These are phyloP conservation scores for Boechera divaricarpa DNA, from an alignment of 345 rosid genomes.

Conservation along the genomic window DNA sequence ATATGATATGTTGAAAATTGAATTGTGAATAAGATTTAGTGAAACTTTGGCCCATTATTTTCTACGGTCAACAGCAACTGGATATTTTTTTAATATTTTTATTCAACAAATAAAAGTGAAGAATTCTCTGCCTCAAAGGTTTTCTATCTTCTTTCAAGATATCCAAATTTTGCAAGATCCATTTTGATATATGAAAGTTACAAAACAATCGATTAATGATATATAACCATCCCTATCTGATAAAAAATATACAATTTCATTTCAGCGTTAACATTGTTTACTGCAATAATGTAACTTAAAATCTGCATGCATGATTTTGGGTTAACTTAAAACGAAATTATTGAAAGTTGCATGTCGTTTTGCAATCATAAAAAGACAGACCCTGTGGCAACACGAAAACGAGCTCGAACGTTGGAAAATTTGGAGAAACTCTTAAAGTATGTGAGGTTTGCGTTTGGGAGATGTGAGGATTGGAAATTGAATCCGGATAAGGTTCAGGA, in stretches of 20 bases:
- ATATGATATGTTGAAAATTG: neutral
- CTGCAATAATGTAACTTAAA: neutral
- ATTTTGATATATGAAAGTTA: neutral
- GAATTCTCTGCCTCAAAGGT: neutral
- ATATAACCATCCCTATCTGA: neutral
- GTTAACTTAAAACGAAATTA: neutral
- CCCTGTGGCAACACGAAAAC: conserved; percentile 25
- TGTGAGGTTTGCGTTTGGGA: neutral
- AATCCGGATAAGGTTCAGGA: neutral
- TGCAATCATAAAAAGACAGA: neutral
- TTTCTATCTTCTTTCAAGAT: neutral
- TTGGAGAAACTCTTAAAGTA: neutral
- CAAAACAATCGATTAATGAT: no score
- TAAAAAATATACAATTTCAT: neutral
- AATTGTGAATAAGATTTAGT: neutral
- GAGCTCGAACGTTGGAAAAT: neutral
- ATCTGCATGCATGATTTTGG: conserved; percentile 5
- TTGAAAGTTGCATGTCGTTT: conserved; percentile 19
- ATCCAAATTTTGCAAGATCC: neutral
- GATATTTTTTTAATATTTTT: neutral
- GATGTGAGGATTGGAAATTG: neutral
- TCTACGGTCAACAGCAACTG: conserved; percentile 16
- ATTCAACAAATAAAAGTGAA: conserved; percentile 9
- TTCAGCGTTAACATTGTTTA: neutral
- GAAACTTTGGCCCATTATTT: conserved; percentile 11